A percentile compares a stretch with the other conserved stretches of the same genome.
phyloP scores from a whole-genome alignment of 495 filamentous ascomycete species.

The Penicillium soppii region DNA sequence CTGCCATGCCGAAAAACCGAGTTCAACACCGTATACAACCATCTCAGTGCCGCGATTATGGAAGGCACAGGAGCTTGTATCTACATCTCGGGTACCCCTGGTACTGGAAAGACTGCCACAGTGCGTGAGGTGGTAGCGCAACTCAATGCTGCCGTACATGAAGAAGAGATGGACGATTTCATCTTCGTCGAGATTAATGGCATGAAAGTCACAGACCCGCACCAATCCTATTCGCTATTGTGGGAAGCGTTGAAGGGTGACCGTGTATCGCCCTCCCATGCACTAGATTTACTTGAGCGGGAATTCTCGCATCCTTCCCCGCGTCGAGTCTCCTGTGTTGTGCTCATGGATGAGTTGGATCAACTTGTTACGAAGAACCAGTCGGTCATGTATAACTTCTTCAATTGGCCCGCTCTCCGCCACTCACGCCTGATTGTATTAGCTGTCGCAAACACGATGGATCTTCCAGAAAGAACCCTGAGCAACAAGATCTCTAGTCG shows the following conservation, averaged over 20 bases:
- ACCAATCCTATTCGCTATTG: constrained; percentile 91
- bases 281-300: constrained; percentile 82
- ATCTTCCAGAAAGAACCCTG: constrained; percentile 92
- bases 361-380: constrained; percentile 97
- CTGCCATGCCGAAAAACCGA: constrained; percentile 92
- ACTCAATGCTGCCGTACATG: constrained; percentile 77
- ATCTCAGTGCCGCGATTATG: constrained; percentile 91
- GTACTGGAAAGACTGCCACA: constrained; percentile 98
- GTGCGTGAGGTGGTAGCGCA: constrained; percentile 92
- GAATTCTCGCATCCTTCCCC: constrained; percentile 92
- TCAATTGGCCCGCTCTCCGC: constrained; percentile 96
- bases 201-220: constrained; percentile 98
- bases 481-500: constrained; percentile 97
- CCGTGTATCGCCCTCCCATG: constrained; percentile 87
- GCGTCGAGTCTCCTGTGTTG: constrained; percentile 89
- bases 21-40: constrained; percentile 86
- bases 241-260: constrained; percentile 97
- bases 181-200: constrained; percentile 99
- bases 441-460: constrained; percentile 99
- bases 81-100: constrained; percentile 98
- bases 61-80: constrained; percentile 93
- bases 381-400: constrained; percentile 99
- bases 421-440: constrained; percentile 93
- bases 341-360: constrained; percentile 98
- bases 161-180: constrained; percentile 96